Evolutionary conservation across 2,329 filamentous ascomycete genomes (phyloP).

Genomic region (Bipolaris sorokiniana): DNA sequence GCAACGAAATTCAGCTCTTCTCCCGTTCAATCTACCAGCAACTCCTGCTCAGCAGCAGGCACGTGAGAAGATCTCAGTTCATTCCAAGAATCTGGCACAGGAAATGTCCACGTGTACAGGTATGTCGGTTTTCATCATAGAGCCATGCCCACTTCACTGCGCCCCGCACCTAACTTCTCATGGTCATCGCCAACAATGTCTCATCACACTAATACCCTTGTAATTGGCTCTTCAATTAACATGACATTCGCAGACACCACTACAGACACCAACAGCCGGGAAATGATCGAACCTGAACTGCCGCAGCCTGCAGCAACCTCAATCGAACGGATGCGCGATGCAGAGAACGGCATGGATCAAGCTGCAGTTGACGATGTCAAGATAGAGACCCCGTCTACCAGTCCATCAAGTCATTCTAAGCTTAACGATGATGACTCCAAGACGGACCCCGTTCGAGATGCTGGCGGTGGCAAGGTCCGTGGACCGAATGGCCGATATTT

Average conservation of each 20-base stretch:
- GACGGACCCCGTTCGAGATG: constrained; percentile 12
- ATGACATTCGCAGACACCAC: neutral
- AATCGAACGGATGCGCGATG: neutral
- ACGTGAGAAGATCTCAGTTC: neutral
- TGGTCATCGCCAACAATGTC: neutral
- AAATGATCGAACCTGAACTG: neutral
- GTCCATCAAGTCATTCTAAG: neutral
- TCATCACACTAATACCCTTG: neutral
- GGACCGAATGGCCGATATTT: constrained; percentile 27
- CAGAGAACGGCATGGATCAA: neutral
- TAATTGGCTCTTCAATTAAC: neutral
- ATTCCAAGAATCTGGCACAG: neutral
- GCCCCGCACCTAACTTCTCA: neutral
- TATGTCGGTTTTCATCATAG: neutral
- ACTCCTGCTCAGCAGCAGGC: neutral
- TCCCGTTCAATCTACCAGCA: neutral
- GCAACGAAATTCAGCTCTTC: constrained; percentile 5
- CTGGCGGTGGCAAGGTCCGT: constrained; percentile 21
- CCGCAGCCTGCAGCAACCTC: neutral
- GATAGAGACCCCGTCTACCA: neutral
- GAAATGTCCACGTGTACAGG: neutral
- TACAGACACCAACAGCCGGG: neutral
- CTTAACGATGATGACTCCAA: neutral
- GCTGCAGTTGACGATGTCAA: too few relatives aligned
- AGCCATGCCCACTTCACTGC: neutral